Evolutionary conservation across 2,329 filamentous ascomycete genomes (phyloP).

Genomic region (Anthostomella pinea): DNA sequence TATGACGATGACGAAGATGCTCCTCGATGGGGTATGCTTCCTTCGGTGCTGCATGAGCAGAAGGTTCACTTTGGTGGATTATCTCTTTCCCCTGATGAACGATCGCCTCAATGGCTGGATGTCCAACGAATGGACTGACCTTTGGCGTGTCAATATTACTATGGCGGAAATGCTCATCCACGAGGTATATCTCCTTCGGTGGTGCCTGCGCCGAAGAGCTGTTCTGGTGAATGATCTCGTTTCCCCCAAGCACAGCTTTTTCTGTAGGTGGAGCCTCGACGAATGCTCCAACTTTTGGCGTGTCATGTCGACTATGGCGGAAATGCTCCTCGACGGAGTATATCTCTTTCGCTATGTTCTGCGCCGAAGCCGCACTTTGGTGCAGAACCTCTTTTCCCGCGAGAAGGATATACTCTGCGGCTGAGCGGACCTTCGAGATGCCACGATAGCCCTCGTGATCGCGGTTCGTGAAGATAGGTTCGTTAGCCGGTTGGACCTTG

Average conservation of each 20-base stretch:
- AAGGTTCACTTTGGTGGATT: slow-evolving; percentile 3
- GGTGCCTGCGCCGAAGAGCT: not conserved
- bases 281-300: no score
- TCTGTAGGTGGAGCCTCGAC: no score
- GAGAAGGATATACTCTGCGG: no score
- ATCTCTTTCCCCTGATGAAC: slow-evolving; percentile 7
- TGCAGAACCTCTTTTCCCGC: no score
- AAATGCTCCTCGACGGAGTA: no score
- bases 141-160: slow-evolving; percentile 16
- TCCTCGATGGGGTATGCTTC: slow-evolving; percentile 7
- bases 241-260: no score
- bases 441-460: slow-evolving; percentile 7
- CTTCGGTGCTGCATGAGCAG: not conserved
- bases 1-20: slow-evolving; percentile 13
- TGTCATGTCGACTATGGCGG: no score
- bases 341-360: no score
- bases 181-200: slow-evolving; percentile 3
- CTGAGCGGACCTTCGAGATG: slow-evolving; percentile 17
- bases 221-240: no score
- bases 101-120: not conserved
- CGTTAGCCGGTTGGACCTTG: slow-evolving; percentile 18
- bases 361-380: no score
- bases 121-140: slow-evolving; percentile 12
- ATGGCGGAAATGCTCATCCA: slow-evolving; percentile 12
- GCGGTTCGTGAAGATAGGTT: no score